Base-by-base conservation (phyloP, 164 flowering plant species). In the Euptelea pleiosperma region DNA sequence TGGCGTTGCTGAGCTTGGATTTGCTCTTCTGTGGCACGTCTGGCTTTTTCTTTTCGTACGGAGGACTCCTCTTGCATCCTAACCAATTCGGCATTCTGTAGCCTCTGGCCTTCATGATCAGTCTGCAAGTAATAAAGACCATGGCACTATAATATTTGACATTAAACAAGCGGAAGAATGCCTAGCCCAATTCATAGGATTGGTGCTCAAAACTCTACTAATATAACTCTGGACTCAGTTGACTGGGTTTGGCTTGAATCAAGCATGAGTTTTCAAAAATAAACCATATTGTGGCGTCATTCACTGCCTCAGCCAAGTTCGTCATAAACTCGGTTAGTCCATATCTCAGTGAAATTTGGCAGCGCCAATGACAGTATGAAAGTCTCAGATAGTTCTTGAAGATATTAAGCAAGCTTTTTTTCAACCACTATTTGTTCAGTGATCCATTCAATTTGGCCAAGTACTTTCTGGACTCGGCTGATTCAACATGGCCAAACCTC, bases 21-120 rank as follows among this genome's bases (percentile, higher is more conserved):
- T 70, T 91, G 89, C 52, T 91, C 89, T 71, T 94, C 97, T 35
- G 95, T 88, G 33, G 82, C 85, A 47, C 81, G 80, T 61, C 87
- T 78, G 28, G 87, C 81, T 61, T 84, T 82, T 68, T 91, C 97
- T 73, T 84, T 80, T 33, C 88, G 65, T 43, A 69, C n/a, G 46
- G 91, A 74, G 29, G 96, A 88, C 66, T 83, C 82, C 59, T 88
- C 97, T 84, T 94, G 97, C 97, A 91, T 85, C 62, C 68, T 78
- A 52, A 82, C 96, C 64, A 91, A 69, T 59, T 91, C 97, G 52
- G 40, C 89, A 79, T 94, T 91, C 62, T 87, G 81, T 15, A 36
- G 60, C 76, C 96, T 85, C 67, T 86, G 89, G 65, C 75, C 69
- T 70, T 94, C 96, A 78, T 91, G 80, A 60, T 94, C 99, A 63